phyloP scores from a whole-genome alignment of 148 eudicot species.

The Silene conica region DNA sequence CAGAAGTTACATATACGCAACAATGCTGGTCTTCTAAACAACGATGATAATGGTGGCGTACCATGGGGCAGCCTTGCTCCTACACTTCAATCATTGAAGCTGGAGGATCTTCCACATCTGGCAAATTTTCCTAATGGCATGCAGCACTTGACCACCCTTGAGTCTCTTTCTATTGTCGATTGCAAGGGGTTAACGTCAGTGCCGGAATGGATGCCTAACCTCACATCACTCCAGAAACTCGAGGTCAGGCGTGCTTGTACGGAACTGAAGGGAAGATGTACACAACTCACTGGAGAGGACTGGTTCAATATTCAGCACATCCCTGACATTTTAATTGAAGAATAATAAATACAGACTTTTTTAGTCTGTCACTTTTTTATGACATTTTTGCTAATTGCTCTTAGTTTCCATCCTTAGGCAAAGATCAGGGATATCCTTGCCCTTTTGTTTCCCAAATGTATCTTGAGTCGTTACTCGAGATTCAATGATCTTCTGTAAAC shows the following conservation, averaged over 20 bases:
- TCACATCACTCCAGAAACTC: conserved; percentile 7
- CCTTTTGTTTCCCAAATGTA: too few species aligned
- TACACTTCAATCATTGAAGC: conserved; percentile 2
- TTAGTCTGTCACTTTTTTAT: too few species aligned
- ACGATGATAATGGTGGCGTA: conserved; percentile 7
- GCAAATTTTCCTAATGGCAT: conserved; percentile 12
- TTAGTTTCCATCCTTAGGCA: too few species aligned
- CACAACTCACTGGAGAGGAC: not conserved
- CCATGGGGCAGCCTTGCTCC: conserved; percentile 10
- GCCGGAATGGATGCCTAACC: conserved; percentile 6
- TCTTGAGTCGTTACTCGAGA: too few species aligned
- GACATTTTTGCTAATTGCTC: too few species aligned
- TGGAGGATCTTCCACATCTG: conserved; percentile 2
- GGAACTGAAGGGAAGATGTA: not conserved
- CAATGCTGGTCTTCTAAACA: not conserved
- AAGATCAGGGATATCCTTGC: too few species aligned
- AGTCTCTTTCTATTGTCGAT: not conserved
- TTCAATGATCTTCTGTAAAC: too few species aligned
- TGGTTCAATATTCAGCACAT: conserved; percentile 15
- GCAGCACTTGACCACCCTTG: conserved; percentile 15
- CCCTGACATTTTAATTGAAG: not conserved
- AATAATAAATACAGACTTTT: not conserved
- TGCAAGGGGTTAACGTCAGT: not conserved
- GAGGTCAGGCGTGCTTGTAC: not conserved
- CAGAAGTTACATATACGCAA: not conserved